phyloP scores from a whole-genome alignment of 169 alveolate genomes.

The Babesia divergens region DNA sequence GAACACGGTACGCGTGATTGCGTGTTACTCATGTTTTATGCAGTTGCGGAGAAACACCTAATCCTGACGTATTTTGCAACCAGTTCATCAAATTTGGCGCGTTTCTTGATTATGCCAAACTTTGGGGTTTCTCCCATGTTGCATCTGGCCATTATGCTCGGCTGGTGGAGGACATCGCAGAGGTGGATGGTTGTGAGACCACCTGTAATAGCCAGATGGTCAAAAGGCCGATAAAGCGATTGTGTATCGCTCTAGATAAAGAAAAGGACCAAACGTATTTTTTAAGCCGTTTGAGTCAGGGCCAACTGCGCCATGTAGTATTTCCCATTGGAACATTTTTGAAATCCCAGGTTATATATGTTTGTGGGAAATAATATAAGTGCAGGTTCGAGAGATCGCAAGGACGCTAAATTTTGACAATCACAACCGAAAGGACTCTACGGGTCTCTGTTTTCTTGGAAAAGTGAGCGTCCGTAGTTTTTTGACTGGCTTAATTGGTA shows the following conservation, averaged over 20 bases:
- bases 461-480: slow-evolving; percentile 56
- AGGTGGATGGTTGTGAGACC: not conserved
- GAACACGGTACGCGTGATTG: slow-evolving; percentile 25
- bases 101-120: slow-evolving; percentile 51
- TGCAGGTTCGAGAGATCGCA: slow-evolving; percentile 71
- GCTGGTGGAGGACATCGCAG: slow-evolving; percentile 5
- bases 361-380: not conserved
- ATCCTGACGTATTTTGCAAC: slow-evolving; percentile 78
- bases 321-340: slow-evolving; percentile 63
- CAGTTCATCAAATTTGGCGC: slow-evolving; percentile 69
- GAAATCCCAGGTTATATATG: slow-evolving; percentile 58
- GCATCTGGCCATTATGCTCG: slow-evolving; percentile 80
- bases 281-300: slow-evolving; percentile 56
- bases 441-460: slow-evolving; percentile 75
- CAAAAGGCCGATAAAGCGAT: slow-evolving; percentile 1
- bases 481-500: slow-evolving; percentile 53
- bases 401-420: slow-evolving; percentile 46
- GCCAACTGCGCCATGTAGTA: slow-evolving; percentile 53
- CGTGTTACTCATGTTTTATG: not conserved
- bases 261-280: slow-evolving; percentile 76
- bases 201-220: not conserved
- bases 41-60: slow-evolving; percentile 72
- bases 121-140: slow-evolving; percentile 56
- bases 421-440: slow-evolving; percentile 67
- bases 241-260: slow-evolving; percentile 21